Conservation (phyloP, 1,284 basidiomycete species). For the Apiotrichum siamense region DNA sequence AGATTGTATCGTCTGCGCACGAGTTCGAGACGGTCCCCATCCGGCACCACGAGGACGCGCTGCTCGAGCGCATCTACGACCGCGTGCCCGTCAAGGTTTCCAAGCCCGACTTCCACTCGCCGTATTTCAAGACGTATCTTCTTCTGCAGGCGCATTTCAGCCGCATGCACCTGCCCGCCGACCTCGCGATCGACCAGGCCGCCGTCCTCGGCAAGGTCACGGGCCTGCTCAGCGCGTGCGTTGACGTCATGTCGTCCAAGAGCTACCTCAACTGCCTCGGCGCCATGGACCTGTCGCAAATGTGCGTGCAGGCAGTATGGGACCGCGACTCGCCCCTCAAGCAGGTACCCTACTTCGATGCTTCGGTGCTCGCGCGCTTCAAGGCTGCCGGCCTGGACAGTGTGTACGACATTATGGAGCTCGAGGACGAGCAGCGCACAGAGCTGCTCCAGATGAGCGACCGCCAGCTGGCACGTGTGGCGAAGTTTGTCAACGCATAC, state of each 20-base stretch:
- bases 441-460: constrained; percentile 77
- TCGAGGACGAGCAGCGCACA: constrained; percentile 84
- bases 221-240: constrained; percentile 83
- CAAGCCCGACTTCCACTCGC: constrained; percentile 82
- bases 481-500: constrained; percentile 89
- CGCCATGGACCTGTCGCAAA: constrained; percentile 98
- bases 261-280: constrained; percentile 89
- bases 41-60: constrained; percentile 76
- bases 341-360: constrained; percentile 93
- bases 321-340: constrained; percentile 89
- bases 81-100: constrained; percentile 92
- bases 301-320: constrained; percentile 98
- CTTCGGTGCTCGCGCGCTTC: constrained; percentile 79
- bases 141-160: constrained; percentile 96
- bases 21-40: constrained; percentile 96
- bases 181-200: constrained; percentile 85
- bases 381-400: constrained; percentile 71
- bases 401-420: constrained; percentile 94
- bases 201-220: constrained; percentile 83
- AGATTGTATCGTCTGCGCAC: constrained; percentile 91
- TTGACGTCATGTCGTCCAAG: constrained; percentile 97
- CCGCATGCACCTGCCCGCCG: constrained; percentile 80
- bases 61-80: constrained; percentile 85
- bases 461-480: constrained; percentile 72
- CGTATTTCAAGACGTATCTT: constrained; percentile 97